These are phyloP conservation scores for Skeletonema tropicum DNA, from an alignment of 108 stramenopile genomes.

Conservation along the genomic window DNA sequence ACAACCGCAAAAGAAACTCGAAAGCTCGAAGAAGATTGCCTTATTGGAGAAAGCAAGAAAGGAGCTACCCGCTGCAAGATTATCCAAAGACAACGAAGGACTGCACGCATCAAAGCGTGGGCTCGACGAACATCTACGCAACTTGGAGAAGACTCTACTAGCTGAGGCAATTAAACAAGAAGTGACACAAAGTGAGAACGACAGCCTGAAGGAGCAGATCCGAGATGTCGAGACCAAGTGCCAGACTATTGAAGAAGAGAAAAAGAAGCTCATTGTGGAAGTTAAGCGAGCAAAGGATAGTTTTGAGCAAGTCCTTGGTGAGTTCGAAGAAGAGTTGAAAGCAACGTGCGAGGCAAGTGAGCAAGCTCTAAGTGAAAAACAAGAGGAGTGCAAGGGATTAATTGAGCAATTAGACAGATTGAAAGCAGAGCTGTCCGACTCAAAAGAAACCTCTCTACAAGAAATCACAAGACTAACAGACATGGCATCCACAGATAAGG, in stretches of 20 bases:
- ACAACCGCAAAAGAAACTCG: not conserved
- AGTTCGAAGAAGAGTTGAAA: conserved; percentile 18
- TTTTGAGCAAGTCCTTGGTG: conserved; percentile 4
- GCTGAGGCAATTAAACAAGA: conserved; percentile 1
- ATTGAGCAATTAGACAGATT: conserved; percentile 4
- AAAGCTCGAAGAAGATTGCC: no score
- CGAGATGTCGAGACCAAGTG: conserved; percentile 2
- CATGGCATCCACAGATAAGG: not conserved
- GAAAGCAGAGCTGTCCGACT: not conserved
- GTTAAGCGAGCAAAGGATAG: conserved; percentile 12
- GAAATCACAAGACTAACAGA: not conserved
- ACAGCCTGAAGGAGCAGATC: conserved; percentile 10
- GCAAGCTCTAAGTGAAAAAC: conserved; percentile 1
- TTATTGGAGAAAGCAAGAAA: no score
- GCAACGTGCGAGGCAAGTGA: not conserved
- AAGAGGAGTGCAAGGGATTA: conserved; percentile 1
- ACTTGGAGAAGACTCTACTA: conserved; percentile 2
- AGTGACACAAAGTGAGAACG: conserved; percentile 5
- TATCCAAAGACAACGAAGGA: not conserved
- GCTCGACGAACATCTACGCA: no score
- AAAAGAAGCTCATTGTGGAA: conserved; percentile 11
- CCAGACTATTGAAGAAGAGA: conserved; percentile 6
- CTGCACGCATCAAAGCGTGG: not conserved
- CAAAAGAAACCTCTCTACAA: conserved; percentile 4
- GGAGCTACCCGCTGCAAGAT: not conserved